Base-by-base conservation (phyloP, 768 basidiomycete species). In the Lactarius sanguifluus region DNA sequence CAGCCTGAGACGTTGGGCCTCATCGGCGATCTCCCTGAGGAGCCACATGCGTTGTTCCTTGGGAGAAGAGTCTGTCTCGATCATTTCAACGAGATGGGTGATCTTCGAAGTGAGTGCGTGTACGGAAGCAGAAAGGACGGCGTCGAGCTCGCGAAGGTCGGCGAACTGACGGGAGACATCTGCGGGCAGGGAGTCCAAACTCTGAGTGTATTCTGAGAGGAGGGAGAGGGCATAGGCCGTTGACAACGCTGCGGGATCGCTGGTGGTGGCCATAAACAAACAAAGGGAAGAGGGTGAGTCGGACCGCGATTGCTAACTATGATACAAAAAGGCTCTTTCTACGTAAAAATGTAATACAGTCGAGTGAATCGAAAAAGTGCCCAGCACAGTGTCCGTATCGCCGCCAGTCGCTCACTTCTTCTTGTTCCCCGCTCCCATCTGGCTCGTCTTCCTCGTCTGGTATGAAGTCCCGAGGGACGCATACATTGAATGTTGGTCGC, bases 101-200 rank as follows among this genome's bases (percentile, higher is more conserved):
- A 98, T 89, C 77, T 94, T 94, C 55, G 82, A 71, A 65, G 91
- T 94, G 74, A 99, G 90, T 71, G 85, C 81, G 70, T 86, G 76
- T 77, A 96, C 90, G 68, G 93, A 93, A 54, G 91, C 82, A 71
- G 94, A 95, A 71, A 99, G 85, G 66, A 99, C 97, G 64, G 96
- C 97, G 77, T 98, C 97, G 78, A 99, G 91, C 79, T 99, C 97
- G 70, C 95, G 92, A 62, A 99, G 86, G 82, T 99, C 97, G 13
- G 91, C 92, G 76, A 97, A 92, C 77, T 88, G 89, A 77, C 93
- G 88, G 15, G 96, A 96, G 77, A 99, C 88, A 78, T 97, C 94
- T 69, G 91, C 83, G 65, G 96, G 96, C 64, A 98, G 86, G 25
- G 94, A 85, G 80, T 97, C 96, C 76, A 98, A 89, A 32, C 90